These are phyloP conservation scores for Biscogniauxia marginata DNA, from an alignment of 2,329 filamentous ascomycete species.

Conservation along the genomic window DNA sequence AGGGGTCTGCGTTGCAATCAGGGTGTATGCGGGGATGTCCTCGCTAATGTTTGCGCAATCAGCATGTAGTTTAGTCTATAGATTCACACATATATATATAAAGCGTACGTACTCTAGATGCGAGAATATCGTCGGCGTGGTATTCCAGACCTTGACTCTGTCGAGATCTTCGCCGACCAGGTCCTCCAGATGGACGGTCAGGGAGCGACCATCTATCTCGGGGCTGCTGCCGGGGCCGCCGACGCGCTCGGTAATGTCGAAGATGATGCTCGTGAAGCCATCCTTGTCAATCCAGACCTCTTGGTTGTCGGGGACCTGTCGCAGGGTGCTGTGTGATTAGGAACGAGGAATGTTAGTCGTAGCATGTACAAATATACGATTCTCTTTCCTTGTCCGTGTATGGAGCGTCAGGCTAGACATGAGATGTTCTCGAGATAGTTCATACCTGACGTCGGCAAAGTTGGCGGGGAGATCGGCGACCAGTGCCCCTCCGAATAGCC, in stretches of 20 bases:
- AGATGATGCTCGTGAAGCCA: constrained; percentile 82
- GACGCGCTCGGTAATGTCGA: constrained; percentile 87
- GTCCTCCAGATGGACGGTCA: constrained; percentile 68
- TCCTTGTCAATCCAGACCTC: constrained; percentile 86
- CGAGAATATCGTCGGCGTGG: constrained; percentile 58
- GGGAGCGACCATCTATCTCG: constrained; percentile 67
- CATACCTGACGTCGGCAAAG: constrained; percentile 72
- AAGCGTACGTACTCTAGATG: constrained; percentile 47
- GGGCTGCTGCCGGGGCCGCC: constrained; percentile 51
- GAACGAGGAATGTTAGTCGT: constrained; percentile 3
- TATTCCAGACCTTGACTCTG: constrained; percentile 65
- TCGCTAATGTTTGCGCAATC: constrained; percentile 34
- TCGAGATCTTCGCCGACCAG: constrained; percentile 64
- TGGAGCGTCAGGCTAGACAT: constrained; percentile 1
- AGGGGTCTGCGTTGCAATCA: constrained; percentile 61
- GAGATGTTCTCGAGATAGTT: constrained; percentile 1
- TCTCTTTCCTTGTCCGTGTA: too few relatives aligned
- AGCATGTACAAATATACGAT: neutral
- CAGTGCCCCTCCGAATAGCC: constrained; percentile 73
- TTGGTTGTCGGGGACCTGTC: constrained; percentile 81
- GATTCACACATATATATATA: too few relatives aligned
- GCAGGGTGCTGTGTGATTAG: constrained; percentile 55
- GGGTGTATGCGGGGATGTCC: constrained; percentile 62
- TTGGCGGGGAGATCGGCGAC: constrained; percentile 63
- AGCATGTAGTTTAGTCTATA: neutral